phyloP scores from a whole-genome alignment of 2,329 filamentous ascomycete genomes.

The Venturia asperata region DNA sequence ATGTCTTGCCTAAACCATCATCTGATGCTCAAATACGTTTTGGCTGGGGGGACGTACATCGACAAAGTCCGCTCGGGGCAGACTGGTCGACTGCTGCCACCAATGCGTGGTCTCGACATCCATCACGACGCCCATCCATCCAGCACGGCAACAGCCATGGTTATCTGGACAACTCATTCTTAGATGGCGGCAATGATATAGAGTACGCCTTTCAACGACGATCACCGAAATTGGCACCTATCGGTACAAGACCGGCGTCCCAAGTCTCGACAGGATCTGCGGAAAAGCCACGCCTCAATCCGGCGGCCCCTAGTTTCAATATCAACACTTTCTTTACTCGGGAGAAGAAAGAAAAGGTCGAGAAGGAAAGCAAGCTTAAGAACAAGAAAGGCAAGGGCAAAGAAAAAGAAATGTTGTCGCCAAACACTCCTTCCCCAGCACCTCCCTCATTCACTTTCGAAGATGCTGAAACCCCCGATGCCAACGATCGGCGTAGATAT shows the following conservation, averaged over 20 bases:
- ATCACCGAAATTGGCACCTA: conserved; percentile 40
- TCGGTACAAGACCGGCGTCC: conserved; percentile 64
- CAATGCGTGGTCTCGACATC: conserved; percentile 43
- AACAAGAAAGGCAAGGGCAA: conserved; percentile 31
- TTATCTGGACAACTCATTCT: not conserved
- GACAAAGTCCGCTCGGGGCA: conserved; percentile 22
- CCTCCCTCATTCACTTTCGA: conserved; percentile 23
- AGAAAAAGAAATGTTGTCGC: conserved; percentile 19
- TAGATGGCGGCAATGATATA: conserved; percentile 1
- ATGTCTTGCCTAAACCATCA: conserved; percentile 13
- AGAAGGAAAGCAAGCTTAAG: conserved; percentile 29
- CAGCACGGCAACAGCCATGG: conserved; percentile 11
- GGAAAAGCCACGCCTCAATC: conserved; percentile 61
- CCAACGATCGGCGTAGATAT: conserved; percentile 33
- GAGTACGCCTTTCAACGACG: conserved; percentile 12
- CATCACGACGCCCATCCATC: conserved; percentile 33
- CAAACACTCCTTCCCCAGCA: conserved; percentile 20
- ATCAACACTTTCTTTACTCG: conserved; percentile 58
- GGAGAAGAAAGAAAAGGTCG: conserved; percentile 30
- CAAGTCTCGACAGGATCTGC: conserved; percentile 15
- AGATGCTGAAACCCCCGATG: conserved; percentile 25
- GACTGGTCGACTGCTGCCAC: conserved; percentile 55
- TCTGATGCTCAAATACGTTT: conserved; percentile 12
- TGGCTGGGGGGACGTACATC: conserved; percentile 13
- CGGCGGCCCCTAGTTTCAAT: conserved; percentile 82